Base-by-base conservation (phyloP, 2,329 filamentous ascomycete genomes). In the Fusarium marasasianum region DNA sequence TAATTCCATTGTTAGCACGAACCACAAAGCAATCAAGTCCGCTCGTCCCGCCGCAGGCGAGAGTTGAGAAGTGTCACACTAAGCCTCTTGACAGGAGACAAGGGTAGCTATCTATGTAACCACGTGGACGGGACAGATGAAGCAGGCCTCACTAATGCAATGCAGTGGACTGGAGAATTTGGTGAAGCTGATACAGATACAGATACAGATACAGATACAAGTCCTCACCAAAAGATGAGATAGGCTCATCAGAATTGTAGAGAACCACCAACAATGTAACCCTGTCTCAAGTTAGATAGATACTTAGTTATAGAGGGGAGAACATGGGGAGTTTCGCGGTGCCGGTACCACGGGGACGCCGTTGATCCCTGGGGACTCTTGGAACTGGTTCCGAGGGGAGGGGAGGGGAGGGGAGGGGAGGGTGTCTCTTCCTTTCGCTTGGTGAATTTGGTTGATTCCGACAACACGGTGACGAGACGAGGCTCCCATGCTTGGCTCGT, bases 381-480 rank as follows among this genome's bases (percentile, higher is more conserved):
- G 53, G 51, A 66, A 69, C 43, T 44, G 43, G 57, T 69, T 50
- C 69, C 53, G 47, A 61, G 60, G 20, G 45, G 40, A 55, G 45
- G 58, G 40, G 65, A 59, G 45, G 18, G 44, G 18, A 47, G 45
- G 65, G 44, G 59, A 26, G 26, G 26, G 26, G n/a, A n/a, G n/a
- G n/a, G n/a, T n/a, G n/a, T 48, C 64, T 29, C 33, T 67, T 67
- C 61, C 35, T 38, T 40, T 70, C 58, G 54, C 70, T 61, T 72
- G 69, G 58, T 63, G 51, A 40, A 20, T 3, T 54, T 40, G 35
- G 35, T 18, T 54, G 60, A 51, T 74, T 64, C 71, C 71, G 71
- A 68, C 66, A 57, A 68, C 31, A 58, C 50, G 71, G 71, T 74
- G 71, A 74, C 71, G 71, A 73, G 70, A 71, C 62, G 71, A 74